A percentile compares a stretch with the other conserved stretches of the same genome.
Conservation (phyloP, 192 early-diverging fungal species). For the Coemansia sp. region DNA sequence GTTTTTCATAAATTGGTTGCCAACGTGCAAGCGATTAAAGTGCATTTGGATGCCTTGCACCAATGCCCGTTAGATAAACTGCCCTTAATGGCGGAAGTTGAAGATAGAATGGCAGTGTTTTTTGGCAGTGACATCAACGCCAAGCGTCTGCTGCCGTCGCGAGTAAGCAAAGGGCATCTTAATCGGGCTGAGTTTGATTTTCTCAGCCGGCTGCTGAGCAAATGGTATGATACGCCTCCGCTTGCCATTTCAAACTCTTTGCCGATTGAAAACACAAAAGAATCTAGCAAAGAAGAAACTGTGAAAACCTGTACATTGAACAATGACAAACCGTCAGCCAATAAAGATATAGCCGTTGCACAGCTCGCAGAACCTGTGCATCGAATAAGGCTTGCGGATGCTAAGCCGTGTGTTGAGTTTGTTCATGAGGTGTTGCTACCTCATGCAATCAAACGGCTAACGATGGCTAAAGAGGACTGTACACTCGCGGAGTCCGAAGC, state of each 20-base stretch:
- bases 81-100: slow-evolving; percentile 10
- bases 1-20: slow-evolving; percentile 20
- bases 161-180: slow-evolving; percentile 28
- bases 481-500: slow-evolving; percentile 35
- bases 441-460: slow-evolving; percentile 44
- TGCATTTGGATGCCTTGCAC: slow-evolving; percentile 33
- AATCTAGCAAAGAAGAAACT: not conserved
- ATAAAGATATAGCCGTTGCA: slow-evolving; percentile 1
- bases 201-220: slow-evolving; percentile 31
- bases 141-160: slow-evolving; percentile 23
- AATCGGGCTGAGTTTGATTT: slow-evolving; percentile 51
- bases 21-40: slow-evolving; percentile 14
- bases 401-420: slow-evolving; percentile 22
- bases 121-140: slow-evolving; percentile 24
- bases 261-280: not conserved
- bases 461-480: slow-evolving; percentile 28
- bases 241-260: not conserved
- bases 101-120: slow-evolving; percentile 30
- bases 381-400: not conserved
- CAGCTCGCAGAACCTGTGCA: slow-evolving; percentile 5
- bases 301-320: not conserved
- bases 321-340: not conserved
- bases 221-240: slow-evolving; percentile 41
- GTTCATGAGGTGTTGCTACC: slow-evolving; percentile 50
- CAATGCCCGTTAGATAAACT: slow-evolving; percentile 22